Evolutionary conservation across 177 flowering plant species (phyloP), one percentile per base, ranked within the genome.

Genomic region (Tripterygium wilfordii): DNA sequence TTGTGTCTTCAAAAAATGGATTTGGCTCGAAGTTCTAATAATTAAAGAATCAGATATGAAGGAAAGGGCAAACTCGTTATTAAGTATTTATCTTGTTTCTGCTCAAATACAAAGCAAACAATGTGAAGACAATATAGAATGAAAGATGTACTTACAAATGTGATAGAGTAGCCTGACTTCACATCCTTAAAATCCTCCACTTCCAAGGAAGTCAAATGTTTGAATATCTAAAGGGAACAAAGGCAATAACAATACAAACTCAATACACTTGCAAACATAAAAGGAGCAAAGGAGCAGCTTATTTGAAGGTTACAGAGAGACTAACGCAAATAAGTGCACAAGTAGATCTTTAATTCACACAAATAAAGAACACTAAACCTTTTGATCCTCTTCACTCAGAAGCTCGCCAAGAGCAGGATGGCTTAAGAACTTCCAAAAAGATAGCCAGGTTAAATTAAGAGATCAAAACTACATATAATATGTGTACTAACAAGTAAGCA

Each of bases 101-200:
- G n/a, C n/a, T n/a, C n/a, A n/a, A n/a, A n/a, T n/a, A n/a, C n/a
- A n/a, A n/a, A n/a, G n/a, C n/a, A n/a, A n/a, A n/a, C n/a, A n/a
- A n/a, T n/a, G n/a, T n/a, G n/a, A n/a, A n/a, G n/a, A n/a, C n/a
- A n/a, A n/a, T n/a, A n/a, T n/a, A n/a, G n/a, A n/a, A n/a, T n/a
- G n/a, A n/a, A 40, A 19, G 10, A 42, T 12, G 29, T 36, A 51
- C 69, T 60, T 37, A 68, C 73, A 57, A 69, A 65, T 8, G 66
- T 50, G 21, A 69, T 57, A n/a, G 66, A 64, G 46, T 69, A 69
- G 15, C 74, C 74, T 25, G 63, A 57, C 29, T 69, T 64, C 29
- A 53, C 54, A 36, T 65, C 74, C 32, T 69, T 64, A 32, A 41
- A 57, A 45, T 69, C 74, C 33, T 57, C 74, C 36, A 65, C 69